Evolutionary conservation across 2,329 filamentous ascomycete genomes (phyloP), one percentile per base, ranked within the genome.

Genomic region (Helotiales sp.): DNA sequence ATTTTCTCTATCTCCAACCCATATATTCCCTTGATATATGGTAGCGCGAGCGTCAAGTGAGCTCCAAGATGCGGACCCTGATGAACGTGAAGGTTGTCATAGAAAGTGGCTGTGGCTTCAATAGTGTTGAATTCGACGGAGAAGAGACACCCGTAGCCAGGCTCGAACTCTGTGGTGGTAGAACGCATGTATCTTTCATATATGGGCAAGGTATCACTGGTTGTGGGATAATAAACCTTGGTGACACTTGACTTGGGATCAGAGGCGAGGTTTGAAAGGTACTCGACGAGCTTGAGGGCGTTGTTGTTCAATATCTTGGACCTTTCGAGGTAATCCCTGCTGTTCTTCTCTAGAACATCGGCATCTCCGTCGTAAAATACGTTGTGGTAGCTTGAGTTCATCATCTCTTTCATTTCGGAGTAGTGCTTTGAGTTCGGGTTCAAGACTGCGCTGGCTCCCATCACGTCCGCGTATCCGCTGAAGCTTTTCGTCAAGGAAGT

Each of bases 401-500:
- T 65, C 0, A 66, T 24, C 2, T 34, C n/a, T 50, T 70, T 70
- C 9, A 84, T 70, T 19, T 66, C 57, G 2, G 59, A 5, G 64
- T 82, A 77, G 54, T 75, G 70, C 2, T 66, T 60, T 0, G 77
- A 80, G 3, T 73, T 64, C 0, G 80, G 80, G 64, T 81, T 81
- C 38, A 84, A 72, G 38, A 79, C 73, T 17, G 76, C 63, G 51
- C 76, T 78, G n/a, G 78, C 82, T 31, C 73, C 81, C 73, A 85
- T 78, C 48, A 81, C 78, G 66, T 86, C 76, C 22, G 81, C 76
- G 58, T 78, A 78, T 15, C 84, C 84, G 59, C 73, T 82, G 65
- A 87, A 85, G 1, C 76, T 76, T 68, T 86, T 86, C n/a, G 81
- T 85, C 15, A 85, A 72, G 24, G 77, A 80, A 0, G 79, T 79